Evolutionary conservation across 371 early-diverging fungal species (phyloP).

Genomic region (Conidiobolus incongruus): DNA sequence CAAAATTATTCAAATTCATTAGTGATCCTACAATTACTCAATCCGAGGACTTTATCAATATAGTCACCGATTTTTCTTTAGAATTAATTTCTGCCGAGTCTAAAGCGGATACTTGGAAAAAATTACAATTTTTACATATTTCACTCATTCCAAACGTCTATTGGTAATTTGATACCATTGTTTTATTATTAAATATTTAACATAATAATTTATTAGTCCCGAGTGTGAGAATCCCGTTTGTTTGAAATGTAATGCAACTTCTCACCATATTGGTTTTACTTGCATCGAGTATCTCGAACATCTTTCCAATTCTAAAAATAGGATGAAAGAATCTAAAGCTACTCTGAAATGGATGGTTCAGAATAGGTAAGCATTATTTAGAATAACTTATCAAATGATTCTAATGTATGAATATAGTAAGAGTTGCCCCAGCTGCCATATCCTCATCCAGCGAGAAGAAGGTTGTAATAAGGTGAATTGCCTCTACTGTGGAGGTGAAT

Average conservation of each 20-base stretch:
- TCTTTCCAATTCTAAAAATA: too few relatives aligned
- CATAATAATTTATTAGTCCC: too few relatives aligned
- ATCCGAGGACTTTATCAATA: conserved; percentile 5
- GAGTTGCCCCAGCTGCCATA: conserved; percentile 42
- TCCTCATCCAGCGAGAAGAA: conserved; percentile 56
- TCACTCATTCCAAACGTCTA: conserved; percentile 18
- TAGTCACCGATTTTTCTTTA: conserved; percentile 13
- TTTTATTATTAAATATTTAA: conserved; percentile 4
- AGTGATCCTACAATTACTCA: too few relatives aligned
- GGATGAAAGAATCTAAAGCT: too few relatives aligned
- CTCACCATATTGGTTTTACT: conserved; percentile 17
- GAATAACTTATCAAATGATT: too few relatives aligned
- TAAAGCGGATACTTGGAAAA: conserved; percentile 32
- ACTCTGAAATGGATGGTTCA: conserved; percentile 28
- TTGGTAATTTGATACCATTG: conserved; percentile 21
- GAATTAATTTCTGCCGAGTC: conserved; percentile 24
- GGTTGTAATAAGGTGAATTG: conserved; percentile 65
- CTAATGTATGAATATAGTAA: too few relatives aligned
- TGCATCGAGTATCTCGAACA: conserved; percentile 23
- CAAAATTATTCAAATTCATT: too few relatives aligned
- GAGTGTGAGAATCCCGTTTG: conserved; percentile 19
- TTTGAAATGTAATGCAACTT: conserved; percentile 26
- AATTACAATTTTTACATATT: conserved; percentile 40
- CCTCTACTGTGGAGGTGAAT: conserved; percentile 37
- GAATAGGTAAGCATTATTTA: conserved; percentile 19